A percentile compares a stretch with the other conserved stretches of the same genome.
Conservation (phyloP, 352 stramenopile genomes). For the Phytophthora sojae region DNA sequence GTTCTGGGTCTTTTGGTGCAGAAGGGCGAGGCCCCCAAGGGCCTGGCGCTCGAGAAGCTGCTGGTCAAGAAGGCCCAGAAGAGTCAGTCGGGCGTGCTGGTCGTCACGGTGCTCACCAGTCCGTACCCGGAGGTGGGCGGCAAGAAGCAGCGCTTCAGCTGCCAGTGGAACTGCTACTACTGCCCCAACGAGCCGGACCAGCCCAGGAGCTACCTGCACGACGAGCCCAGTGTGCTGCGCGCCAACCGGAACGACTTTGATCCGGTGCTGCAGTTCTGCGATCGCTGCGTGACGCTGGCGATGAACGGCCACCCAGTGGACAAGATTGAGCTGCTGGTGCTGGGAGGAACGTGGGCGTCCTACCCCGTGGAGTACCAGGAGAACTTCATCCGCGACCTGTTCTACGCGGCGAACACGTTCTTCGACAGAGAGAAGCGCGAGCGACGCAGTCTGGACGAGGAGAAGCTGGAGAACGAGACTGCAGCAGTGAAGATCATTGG, state of each 20-base stretch:
- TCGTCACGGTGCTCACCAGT: constrained; percentile 93
- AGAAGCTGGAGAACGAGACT: constrained; percentile 91
- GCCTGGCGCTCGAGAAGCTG: constrained; percentile 74
- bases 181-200: constrained; percentile 94
- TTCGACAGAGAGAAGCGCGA: constrained; percentile 78
- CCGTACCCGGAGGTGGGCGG: constrained; percentile 84
- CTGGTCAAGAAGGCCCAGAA: constrained; percentile 92
- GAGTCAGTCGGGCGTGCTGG: constrained; percentile 91
- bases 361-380: constrained; percentile 93
- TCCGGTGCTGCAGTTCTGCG: constrained; percentile 92
- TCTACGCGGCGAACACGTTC: constrained; percentile 94
- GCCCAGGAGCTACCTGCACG: constrained; percentile 93
- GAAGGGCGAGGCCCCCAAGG: constrained; percentile 54
- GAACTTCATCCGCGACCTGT: constrained; percentile 91
- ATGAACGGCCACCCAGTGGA: constrained; percentile 94
- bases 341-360: constrained; percentile 93
- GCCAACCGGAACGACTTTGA: constrained; percentile 94
- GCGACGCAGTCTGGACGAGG: constrained; percentile 80
- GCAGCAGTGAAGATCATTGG: constrained; percentile 90
- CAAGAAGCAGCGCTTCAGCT: constrained; percentile 93
- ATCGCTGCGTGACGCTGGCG: constrained; percentile 89
- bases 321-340: constrained; percentile 93
- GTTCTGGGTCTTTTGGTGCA: constrained; percentile 82
- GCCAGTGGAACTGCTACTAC: constrained; percentile 97
- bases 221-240: constrained; percentile 92